Conservation (phyloP, 768 basidiomycete species). For the Plicaturopsis crispa region DNA sequence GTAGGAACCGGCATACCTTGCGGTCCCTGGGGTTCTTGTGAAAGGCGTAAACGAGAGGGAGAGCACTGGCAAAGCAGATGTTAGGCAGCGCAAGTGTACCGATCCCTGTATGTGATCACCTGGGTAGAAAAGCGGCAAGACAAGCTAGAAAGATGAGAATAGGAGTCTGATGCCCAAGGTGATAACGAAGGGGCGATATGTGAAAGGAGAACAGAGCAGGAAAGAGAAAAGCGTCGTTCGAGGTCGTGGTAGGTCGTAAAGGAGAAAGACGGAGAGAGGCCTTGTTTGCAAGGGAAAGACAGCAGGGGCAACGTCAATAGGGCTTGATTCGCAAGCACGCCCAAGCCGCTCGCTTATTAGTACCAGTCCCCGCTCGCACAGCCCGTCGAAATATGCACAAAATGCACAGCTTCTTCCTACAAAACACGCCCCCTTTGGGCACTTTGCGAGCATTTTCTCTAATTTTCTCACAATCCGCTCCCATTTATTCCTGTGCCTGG, state of each 20-base stretch:
- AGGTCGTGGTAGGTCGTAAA: slow-evolving; percentile 43
- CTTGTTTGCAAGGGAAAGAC: slow-evolving; percentile 49
- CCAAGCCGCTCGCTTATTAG: no score
- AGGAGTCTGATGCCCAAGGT: slow-evolving; percentile 15
- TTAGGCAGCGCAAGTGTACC: no score
- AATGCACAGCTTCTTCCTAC: no score
- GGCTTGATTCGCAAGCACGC: not conserved
- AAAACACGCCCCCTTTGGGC: no score
- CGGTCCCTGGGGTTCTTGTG: no score
- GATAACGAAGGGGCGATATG: slow-evolving; percentile 19
- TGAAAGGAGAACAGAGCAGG: slow-evolving; percentile 26
- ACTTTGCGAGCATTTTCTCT: no score
- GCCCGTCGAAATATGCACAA: not conserved
- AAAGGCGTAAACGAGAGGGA: no score
- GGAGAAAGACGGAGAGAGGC: slow-evolving; percentile 17
- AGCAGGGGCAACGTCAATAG: slow-evolving; percentile 23
- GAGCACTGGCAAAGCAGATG: no score
- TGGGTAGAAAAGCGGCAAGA: slow-evolving; percentile 12
- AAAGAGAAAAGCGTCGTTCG: slow-evolving; percentile 56
- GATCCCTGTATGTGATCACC: no score
- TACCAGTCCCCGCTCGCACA: not conserved
- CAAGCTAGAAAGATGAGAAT: slow-evolving; percentile 12
- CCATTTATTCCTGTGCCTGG: no score
- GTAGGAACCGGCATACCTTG: no score
- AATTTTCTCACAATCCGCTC: no score